Evolutionary conservation across 164 flowering plant genomes (phyloP).

Genomic region (Liquidambar formosana): DNA sequence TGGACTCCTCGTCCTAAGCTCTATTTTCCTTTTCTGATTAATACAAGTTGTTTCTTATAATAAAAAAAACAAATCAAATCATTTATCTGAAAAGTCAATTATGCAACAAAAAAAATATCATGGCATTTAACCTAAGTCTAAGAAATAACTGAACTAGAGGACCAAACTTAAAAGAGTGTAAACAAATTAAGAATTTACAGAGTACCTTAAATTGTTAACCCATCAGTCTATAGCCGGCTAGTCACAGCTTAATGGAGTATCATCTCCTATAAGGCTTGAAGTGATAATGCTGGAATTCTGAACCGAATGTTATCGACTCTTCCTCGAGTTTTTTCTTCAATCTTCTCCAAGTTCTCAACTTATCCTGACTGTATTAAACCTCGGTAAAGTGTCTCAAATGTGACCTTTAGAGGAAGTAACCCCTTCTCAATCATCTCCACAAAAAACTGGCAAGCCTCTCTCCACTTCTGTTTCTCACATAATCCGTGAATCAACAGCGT

Average conservation of each 20-base stretch:
- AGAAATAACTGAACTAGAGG: too few species aligned
- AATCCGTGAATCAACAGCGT: constrained; percentile 82
- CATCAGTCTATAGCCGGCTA: too few species aligned
- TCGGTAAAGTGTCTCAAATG: constrained; percentile 83
- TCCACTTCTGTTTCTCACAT: constrained; percentile 78
- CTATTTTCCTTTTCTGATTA: too few species aligned
- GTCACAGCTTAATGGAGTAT: background rate
- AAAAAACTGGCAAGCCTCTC: constrained; percentile 72
- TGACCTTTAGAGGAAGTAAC: constrained; percentile 81
- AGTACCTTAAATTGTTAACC: too few species aligned
- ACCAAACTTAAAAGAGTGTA: too few species aligned
- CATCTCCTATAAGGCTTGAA: constrained; percentile 84
- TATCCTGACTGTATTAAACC: constrained; percentile 87
- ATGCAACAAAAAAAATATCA: too few species aligned
- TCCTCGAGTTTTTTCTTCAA: constrained; percentile 91
- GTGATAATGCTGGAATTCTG: constrained; percentile 70
- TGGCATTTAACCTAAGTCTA: too few species aligned
- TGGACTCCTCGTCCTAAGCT: too few species aligned
- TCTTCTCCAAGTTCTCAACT: constrained; percentile 94
- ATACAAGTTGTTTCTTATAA: too few species aligned
- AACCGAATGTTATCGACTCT: constrained; percentile 75
- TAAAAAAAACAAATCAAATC: too few species aligned
- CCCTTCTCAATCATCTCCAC: constrained; percentile 98
- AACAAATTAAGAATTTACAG: too few species aligned
- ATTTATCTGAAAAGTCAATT: background rate